Percentiles rank a stretch among this genome's conserved stretches.
These are phyloP conservation scores for Ganoderma sp. DNA, from an alignment of 1,284 basidiomycete genomes.

Conservation along the genomic window DNA sequence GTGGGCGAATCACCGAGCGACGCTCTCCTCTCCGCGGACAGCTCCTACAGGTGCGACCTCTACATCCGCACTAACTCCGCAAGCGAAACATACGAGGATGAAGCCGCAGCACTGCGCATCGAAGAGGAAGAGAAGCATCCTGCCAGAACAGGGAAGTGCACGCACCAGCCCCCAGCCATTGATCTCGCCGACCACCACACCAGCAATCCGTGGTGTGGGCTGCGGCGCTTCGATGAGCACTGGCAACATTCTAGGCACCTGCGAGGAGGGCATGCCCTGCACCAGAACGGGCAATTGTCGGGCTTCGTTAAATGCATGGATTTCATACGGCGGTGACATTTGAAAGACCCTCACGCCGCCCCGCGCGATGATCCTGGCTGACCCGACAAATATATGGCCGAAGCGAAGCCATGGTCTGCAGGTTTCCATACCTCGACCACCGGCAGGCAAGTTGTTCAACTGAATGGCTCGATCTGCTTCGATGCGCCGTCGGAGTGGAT, in stretches of 20 bases:
- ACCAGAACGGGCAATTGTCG: neutral
- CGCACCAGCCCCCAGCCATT: neutral
- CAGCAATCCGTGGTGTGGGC: neutral
- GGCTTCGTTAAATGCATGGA: neutral
- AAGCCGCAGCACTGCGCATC: conserved; percentile 7
- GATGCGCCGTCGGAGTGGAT: neutral
- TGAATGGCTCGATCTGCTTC: neutral
- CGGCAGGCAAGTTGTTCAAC: neutral
- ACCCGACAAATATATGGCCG: neutral
- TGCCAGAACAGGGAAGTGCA: neutral
- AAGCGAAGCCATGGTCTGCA: neutral
- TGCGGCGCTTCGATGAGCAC: neutral
- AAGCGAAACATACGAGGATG: conserved; percentile 1
- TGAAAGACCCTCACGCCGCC: neutral
- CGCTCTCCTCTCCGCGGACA: neutral
- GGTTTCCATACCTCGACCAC: neutral
- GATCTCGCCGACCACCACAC: neutral
- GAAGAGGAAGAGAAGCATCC: conserved; percentile 8
- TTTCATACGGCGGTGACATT: neutral
- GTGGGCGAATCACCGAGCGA: neutral
- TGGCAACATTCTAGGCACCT: conserved; percentile 4
- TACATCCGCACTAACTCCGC: conserved; percentile 9
- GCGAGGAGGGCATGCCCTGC: neutral
- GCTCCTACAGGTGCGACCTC: neutral
- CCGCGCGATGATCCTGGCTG: conserved; percentile 4